Evolutionary conservation across 257 asterid species (phyloP).

Genomic region (Gentiana dahurica): DNA sequence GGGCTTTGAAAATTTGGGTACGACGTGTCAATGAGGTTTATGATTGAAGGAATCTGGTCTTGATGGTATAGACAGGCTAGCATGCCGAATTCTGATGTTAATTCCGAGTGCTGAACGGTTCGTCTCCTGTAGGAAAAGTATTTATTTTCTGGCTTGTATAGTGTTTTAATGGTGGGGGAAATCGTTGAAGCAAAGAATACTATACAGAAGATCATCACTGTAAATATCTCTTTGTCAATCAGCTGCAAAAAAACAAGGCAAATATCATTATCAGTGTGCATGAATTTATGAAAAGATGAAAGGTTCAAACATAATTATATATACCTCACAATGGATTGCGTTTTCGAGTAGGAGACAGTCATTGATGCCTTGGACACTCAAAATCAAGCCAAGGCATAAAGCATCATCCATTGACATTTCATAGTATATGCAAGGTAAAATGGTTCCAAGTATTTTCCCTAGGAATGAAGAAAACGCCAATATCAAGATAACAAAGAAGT

Average conservation of each 20-base stretch:
- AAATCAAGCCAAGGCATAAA: conserved; percentile 22
- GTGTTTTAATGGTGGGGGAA: conserved; percentile 21
- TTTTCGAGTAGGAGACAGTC: conserved; percentile 25
- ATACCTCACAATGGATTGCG: conserved; percentile 21
- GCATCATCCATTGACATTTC: conserved; percentile 18
- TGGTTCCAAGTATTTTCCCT: conserved; percentile 22
- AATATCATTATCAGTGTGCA: neutral
- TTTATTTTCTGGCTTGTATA: conserved; percentile 24
- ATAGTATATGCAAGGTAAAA: conserved; percentile 21
- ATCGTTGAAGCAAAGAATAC: conserved; percentile 15
- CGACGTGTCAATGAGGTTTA: conserved; percentile 24
- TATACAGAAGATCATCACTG: conserved; percentile 23
- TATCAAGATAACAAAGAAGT: conserved; percentile 17
- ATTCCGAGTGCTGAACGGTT: conserved; percentile 19
- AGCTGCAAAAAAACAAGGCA: conserved; percentile 16
- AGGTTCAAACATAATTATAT: neutral
- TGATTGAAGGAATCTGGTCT: conserved; percentile 23
- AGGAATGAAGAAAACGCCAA: conserved; percentile 14
- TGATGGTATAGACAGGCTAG: conserved; percentile 25
- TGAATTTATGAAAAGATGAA: neutral
- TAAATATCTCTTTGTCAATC: conserved; percentile 18
- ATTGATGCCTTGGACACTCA: conserved; percentile 35
- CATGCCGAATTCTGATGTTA: conserved; percentile 20
- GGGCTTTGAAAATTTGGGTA: conserved; percentile 18
- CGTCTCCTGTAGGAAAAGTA: conserved; percentile 12